Conservation (phyloP, 2,329 filamentous ascomycete species). For the Grosmannia serpens region DNA sequence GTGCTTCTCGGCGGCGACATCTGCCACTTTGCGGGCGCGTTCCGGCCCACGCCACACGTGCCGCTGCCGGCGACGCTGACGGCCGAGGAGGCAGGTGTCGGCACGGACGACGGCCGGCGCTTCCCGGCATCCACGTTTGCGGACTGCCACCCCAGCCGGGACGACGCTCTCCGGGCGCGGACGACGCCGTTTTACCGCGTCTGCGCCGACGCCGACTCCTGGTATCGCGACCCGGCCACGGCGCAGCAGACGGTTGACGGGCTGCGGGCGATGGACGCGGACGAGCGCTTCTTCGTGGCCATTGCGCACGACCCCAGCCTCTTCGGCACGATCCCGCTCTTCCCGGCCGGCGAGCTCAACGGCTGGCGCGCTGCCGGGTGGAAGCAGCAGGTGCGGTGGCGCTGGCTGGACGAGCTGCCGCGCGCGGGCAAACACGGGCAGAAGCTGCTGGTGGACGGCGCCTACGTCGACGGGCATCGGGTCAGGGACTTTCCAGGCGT, state of each 20-base stretch:
- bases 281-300: slow-evolving; percentile 8
- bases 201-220: not conserved
- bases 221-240: not conserved
- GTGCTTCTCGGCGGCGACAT: slow-evolving; percentile 24
- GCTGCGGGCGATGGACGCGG: slow-evolving; percentile 10
- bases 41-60: slow-evolving; percentile 14
- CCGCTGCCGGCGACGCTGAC: not conserved
- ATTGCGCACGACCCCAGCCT: slow-evolving; percentile 11
- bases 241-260: slow-evolving; percentile 8
- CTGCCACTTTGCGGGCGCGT: slow-evolving; percentile 21
- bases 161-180: not conserved
- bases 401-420: slow-evolving; percentile 8
- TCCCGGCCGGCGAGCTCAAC: slow-evolving; percentile 5
- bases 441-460: not conserved
- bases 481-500: not conserved
- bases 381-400: slow-evolving; percentile 9
- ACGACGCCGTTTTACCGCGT: not conserved
- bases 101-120: not conserved
- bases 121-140: not conserved
- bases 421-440: not conserved
- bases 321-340: slow-evolving; percentile 7
- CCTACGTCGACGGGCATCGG: not conserved
- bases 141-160: too few species aligned
- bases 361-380: slow-evolving; percentile 9
- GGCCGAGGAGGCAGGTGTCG: not conserved